Evolutionary conservation across 495 filamentous ascomycete species (phyloP), one percentile per base, ranked within the genome.

Genomic region (Annulohypoxylon maeteangense): DNA sequence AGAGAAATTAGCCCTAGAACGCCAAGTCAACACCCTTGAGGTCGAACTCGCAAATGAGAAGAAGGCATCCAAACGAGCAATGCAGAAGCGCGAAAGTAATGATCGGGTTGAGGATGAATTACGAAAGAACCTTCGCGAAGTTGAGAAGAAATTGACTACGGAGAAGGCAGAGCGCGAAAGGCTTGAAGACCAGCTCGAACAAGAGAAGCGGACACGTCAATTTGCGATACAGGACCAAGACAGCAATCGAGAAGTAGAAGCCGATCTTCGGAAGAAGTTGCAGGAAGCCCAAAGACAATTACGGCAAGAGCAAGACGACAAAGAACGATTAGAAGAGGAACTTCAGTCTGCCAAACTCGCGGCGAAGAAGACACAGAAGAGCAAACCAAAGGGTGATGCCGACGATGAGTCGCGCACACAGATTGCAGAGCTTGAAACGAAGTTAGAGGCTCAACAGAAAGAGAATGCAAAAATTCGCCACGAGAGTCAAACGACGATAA

Each of bases 41-140:
- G 87, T 93, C 44, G 91, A 95, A 74, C 83, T 97, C 7, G 92
- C 92, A 62, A 89, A 90, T 51, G 91, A 94, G 75, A 94, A 90
- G 75, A 86, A 89, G 25, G 84, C 90, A 1, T 82, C 87, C 22
- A 87, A 91, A 61, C 88, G 89, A 56, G 86, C 82, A 0, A 79
- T 85, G 8, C 82, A 84, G 7, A 90, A 87, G 48, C 84, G 82
- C 22, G 81, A 83, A 40, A 77, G 70, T 40, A 78, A 78, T 36
- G 73, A 70, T 38, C 65, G 82, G 42, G 77, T 75, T 16, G 85
- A 87, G 45, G 78, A 79, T 8, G 81, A 84, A 23, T 78, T 85
- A 2, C 79, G 85, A 45, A 78, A 79, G 16, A 78, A 82, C 67
- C 44, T 87, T 8, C 80, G 82, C 18, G 82, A 84, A 3, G 65